These are phyloP conservation scores for Epichloe gansuensis DNA, from an alignment of 2,329 filamentous ascomycete genomes.

Conservation along the genomic window DNA sequence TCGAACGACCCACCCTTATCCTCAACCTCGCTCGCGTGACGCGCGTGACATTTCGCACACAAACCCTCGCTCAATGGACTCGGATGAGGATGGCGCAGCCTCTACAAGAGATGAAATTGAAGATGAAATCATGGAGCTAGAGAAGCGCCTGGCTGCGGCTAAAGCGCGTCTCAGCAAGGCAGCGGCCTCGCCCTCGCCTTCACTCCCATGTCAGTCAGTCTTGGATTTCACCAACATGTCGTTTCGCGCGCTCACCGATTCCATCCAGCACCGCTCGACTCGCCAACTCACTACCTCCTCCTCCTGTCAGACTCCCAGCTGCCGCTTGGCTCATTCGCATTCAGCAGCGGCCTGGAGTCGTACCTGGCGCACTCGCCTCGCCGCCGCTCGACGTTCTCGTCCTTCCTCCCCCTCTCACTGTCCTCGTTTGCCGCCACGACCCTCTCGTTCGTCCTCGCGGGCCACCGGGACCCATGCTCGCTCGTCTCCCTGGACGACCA, in stretches of 20 bases:
- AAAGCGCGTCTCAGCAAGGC: constrained; percentile 26
- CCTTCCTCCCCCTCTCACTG: constrained; percentile 59
- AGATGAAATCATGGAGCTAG: constrained; percentile 46
- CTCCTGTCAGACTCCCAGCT: constrained; percentile 71
- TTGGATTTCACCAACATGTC: background rate
- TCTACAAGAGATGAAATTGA: constrained; percentile 20
- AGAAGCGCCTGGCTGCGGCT: constrained; percentile 35
- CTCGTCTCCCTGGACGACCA: constrained; percentile 56
- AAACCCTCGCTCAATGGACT: constrained; percentile 15
- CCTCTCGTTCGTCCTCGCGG: constrained; percentile 62
- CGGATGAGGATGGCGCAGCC: constrained; percentile 8
- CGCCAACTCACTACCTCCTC: constrained; percentile 51
- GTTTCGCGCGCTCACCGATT: background rate
- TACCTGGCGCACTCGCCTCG: constrained; percentile 55
- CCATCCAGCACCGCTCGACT: constrained; percentile 5
- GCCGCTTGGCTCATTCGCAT: constrained; percentile 76
- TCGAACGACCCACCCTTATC: background rate
- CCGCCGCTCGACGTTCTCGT: constrained; percentile 33
- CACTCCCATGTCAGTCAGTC: background rate
- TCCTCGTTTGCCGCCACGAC: constrained; percentile 58
- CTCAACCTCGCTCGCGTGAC: background rate
- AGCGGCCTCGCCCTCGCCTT: background rate
- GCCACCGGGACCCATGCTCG: constrained; percentile 39
- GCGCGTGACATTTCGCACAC: no score
- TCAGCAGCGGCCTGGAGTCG: constrained; percentile 71